Evolutionary conservation across 1,284 basidiomycete species (phyloP).

Genomic region (Apiotrichum domesticum): DNA sequence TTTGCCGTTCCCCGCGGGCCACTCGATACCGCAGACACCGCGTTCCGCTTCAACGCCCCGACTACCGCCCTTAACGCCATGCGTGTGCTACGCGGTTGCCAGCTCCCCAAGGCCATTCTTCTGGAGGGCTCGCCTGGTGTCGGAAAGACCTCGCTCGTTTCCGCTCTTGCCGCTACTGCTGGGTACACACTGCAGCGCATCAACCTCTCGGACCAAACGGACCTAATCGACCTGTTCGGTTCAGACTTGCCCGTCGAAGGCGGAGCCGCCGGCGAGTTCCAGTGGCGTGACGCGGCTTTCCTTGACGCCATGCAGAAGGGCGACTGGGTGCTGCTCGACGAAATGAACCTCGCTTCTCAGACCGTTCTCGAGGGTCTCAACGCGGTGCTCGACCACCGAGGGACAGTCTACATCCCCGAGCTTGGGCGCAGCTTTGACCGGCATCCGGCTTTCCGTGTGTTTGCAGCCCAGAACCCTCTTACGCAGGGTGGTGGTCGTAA

Average conservation of each 20-base stretch:
- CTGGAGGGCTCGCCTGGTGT: slow-evolving; percentile 98
- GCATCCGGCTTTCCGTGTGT: slow-evolving; percentile 90
- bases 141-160: slow-evolving; percentile 94
- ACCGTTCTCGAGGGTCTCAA: slow-evolving; percentile 96
- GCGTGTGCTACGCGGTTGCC: slow-evolving; percentile 83
- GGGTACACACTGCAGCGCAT: slow-evolving; percentile 85
- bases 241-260: slow-evolving; percentile 94
- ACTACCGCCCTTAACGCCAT: slow-evolving; percentile 85
- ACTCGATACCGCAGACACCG: slow-evolving; percentile 21
- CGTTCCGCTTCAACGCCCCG: slow-evolving; percentile 79
- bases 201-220: slow-evolving; percentile 98
- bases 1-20: slow-evolving; percentile 68
- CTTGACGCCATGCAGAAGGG: slow-evolving; percentile 86
- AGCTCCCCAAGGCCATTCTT: slow-evolving; percentile 84
- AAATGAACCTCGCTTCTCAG: slow-evolving; percentile 97
- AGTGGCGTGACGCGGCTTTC: slow-evolving; percentile 97
- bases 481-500: slow-evolving; percentile 96
- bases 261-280: slow-evolving; percentile 84
- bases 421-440: slow-evolving; percentile 80
- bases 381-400: slow-evolving; percentile 92
- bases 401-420: slow-evolving; percentile 91
- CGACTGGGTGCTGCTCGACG: slow-evolving; percentile 94
- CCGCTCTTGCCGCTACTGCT: slow-evolving; percentile 74
- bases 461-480: slow-evolving; percentile 96
- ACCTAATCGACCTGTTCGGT: slow-evolving; percentile 92